Evolutionary conservation across 129 eudicot species (phyloP), one percentile per base, ranked within the genome.

Genomic region (Helichrysum umbraculigerum): DNA sequence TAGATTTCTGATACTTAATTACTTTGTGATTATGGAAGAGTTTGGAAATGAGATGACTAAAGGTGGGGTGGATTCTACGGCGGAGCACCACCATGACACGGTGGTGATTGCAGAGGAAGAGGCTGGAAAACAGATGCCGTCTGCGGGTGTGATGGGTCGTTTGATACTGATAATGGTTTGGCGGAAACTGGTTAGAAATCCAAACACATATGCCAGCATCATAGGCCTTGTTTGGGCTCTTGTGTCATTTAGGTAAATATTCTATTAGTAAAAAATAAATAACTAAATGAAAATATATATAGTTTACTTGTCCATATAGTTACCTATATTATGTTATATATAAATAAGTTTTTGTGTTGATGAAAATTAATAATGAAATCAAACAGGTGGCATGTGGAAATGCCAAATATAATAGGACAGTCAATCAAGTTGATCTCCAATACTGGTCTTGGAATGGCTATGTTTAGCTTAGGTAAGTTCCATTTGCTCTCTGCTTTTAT

Each of bases 391-490:
- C 39, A 62, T 28, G 67, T 62, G 19, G 34, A 4, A 62, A 28
- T 62, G 67, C 67, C 67, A 62, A 62, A 62, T 7, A 62, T 62
- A 62, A 4, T 62, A 62, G 67, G 35, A 62, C 17, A 62, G 15
- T 62, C 67, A 62, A 29, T 62, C 17, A 21, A 9, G 8, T 62
- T 62, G 67, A 62, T 62, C 15, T 62, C 67, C 67, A 61, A 35
- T 35, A 32, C 98, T 58, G 98, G 98, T 47, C 98, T 94, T 58
- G 98, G 98, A 72, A 93, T 93, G 98, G 98, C 98, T 75, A 93
- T 93, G 98, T 93, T 93, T 80, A 93, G 98, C 79, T 87, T 94
- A 73, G 98, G 98, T 91, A 25, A 72, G 6, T 34, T 34, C 4
- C 37, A 34, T 34, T 5, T 34, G 37, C 37, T 34, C 37, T 34